phyloP scores from a whole-genome alignment of 805 yeast genomes.

The Ogataea ganodermae region DNA sequence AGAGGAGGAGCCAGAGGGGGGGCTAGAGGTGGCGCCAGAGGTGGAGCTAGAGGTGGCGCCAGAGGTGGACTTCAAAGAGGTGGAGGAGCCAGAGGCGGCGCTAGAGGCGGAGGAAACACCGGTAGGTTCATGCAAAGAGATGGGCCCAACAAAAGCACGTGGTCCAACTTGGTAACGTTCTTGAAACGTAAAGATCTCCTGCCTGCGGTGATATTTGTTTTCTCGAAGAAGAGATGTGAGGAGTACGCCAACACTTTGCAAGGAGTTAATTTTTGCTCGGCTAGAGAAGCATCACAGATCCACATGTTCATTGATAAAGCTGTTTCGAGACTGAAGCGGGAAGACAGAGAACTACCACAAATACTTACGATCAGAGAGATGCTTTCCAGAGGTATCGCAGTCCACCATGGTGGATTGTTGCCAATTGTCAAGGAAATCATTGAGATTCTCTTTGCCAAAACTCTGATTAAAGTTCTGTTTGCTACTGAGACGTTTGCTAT shows the following conservation, averaged over 20 bases:
- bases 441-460: slow-evolving; percentile 85
- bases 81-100: no score
- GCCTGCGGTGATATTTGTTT: slow-evolving; percentile 92
- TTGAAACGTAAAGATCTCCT: slow-evolving; percentile 67
- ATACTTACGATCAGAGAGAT: slow-evolving; percentile 79
- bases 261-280: slow-evolving; percentile 75
- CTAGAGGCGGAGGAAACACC: slow-evolving; percentile 27
- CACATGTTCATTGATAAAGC: slow-evolving; percentile 93
- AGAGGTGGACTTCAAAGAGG: slow-evolving; percentile 23
- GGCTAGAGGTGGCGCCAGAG: slow-evolving; percentile 40
- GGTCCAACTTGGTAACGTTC: slow-evolving; percentile 72
- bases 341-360: slow-evolving; percentile 93
- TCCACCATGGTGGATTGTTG: slow-evolving; percentile 90
- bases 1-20: slow-evolving; percentile 50
- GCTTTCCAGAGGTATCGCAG: slow-evolving; percentile 89
- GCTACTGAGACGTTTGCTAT: slow-evolving; percentile 99
- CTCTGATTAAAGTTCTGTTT: slow-evolving; percentile 84
- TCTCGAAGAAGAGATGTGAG: slow-evolving; percentile 91
- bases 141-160: slow-evolving; percentile 77
- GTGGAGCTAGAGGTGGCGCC: slow-evolving; percentile 35
- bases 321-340: slow-evolving; percentile 80
- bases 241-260: slow-evolving; percentile 81
- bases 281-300: slow-evolving; percentile 86
- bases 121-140: slow-evolving; percentile 46
- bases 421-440: slow-evolving; percentile 94